A percentile compares a stretch with the other conserved stretches of the same genome.
Evolutionary conservation across 805 yeast species (phyloP).

Genomic region (Wickerhamomyces silvicola): DNA sequence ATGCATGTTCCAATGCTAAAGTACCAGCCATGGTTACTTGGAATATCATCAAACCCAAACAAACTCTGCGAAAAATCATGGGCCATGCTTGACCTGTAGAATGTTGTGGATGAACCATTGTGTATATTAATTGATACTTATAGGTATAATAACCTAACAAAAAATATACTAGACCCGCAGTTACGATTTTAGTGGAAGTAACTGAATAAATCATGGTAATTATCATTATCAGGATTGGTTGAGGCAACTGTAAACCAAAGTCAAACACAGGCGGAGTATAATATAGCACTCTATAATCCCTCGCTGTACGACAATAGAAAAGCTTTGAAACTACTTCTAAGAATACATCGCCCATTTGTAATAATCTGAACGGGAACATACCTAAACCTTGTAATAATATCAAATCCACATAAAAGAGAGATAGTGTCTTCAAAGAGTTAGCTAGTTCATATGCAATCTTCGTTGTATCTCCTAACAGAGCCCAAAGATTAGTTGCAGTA

Average conservation of each 20-base stretch:
- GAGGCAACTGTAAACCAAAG: conserved; percentile 87
- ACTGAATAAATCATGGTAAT: conserved; percentile 85
- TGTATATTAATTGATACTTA: conserved; percentile 84
- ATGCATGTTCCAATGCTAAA: conserved; percentile 74
- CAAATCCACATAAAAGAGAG: conserved; percentile 86
- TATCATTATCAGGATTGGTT: conserved; percentile 79
- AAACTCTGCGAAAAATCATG: conserved; percentile 73
- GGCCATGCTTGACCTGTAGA: conserved; percentile 98
- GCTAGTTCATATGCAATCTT: conserved; percentile 86
- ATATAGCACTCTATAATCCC: conserved; percentile 70
- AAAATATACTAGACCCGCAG: conserved; percentile 83
- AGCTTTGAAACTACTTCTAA: conserved; percentile 60
- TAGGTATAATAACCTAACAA: conserved; percentile 80
- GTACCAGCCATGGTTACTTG: conserved; percentile 94
- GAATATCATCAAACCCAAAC: conserved; percentile 73
- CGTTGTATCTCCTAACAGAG: conserved; percentile 80
- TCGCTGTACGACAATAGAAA: conserved; percentile 63
- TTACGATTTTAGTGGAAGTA: conserved; percentile 79
- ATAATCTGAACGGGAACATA: conserved; percentile 78
- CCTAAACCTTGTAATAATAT: conserved; percentile 79
- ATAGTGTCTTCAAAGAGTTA: conserved; percentile 66
- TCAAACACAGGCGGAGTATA: conserved; percentile 83
- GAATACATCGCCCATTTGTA: conserved; percentile 71
- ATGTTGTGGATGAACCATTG: conserved; percentile 93
- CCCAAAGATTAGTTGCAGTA: conserved; percentile 77